Conservation (phyloP, 2,329 filamentous ascomycete genomes). For the Aspergillus terreus region DNA sequence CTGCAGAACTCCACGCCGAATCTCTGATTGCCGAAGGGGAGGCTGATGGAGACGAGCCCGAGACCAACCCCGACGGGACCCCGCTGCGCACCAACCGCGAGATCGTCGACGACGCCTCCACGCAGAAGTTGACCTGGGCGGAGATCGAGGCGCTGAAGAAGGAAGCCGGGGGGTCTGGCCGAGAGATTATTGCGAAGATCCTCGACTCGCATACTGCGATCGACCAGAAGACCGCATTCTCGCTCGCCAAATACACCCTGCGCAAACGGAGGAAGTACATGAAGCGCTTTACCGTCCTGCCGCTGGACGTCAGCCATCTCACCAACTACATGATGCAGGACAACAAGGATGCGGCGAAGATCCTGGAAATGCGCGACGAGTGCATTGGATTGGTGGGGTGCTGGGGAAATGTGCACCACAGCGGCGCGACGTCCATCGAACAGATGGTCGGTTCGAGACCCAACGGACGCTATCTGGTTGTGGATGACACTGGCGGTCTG, state of each 20-base stretch:
- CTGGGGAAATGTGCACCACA: conserved; percentile 85
- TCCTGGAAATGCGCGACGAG: conserved; percentile 84
- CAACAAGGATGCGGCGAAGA: conserved; percentile 67
- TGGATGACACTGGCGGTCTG: conserved; percentile 83
- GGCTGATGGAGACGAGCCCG: conserved; percentile 33
- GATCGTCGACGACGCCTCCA: conserved; percentile 59
- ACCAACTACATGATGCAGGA: conserved; percentile 75
- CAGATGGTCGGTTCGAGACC: conserved; percentile 24
- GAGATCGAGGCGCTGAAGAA: conserved; percentile 71
- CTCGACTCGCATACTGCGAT: conserved; percentile 84
- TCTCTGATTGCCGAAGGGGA: conserved; percentile 54
- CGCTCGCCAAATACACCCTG: conserved; percentile 91
- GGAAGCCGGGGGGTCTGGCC: conserved; percentile 72
- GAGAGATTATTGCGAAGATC: conserved; percentile 89
- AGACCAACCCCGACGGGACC: conserved; percentile 35
- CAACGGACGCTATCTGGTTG: conserved; percentile 70
- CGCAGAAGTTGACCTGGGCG: conserved; percentile 71
- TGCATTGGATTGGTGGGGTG: conserved; percentile 75
- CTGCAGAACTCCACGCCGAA: conserved; percentile 79
- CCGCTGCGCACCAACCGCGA: conserved; percentile 61
- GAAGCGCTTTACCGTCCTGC: conserved; percentile 77
- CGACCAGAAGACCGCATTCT: conserved; percentile 92
- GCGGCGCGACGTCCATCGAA: conserved; percentile 37
- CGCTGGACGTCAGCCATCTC: conserved; percentile 73
- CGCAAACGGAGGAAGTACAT: conserved; percentile 94